Conservation (phyloP, 306 rosid genomes). For the Fragaria iinumae region DNA sequence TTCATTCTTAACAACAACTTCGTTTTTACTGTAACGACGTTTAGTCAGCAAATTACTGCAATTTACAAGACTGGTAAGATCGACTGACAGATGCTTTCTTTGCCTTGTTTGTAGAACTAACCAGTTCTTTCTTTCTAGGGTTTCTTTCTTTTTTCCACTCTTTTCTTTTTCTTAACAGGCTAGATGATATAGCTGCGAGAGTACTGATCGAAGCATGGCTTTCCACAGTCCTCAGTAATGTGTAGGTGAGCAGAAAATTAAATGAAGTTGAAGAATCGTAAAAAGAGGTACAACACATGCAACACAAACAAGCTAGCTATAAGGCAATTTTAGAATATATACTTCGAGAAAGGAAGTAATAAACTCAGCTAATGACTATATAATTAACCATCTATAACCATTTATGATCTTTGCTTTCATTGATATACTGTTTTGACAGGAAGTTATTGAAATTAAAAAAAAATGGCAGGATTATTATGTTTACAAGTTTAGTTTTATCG, state of each 20-base stretch:
- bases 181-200: neutral
- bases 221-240: neutral
- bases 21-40: neutral
- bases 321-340: neutral
- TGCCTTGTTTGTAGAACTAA: neutral
- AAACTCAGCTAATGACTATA: neutral
- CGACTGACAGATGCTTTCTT: neutral
- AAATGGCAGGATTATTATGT: neutral
- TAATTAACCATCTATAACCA: neutral
- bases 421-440: neutral
- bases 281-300: neutral
- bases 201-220: neutral
- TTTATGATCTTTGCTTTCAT: neutral
- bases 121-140: constrained; percentile 13
- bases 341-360: neutral
- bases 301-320: neutral
- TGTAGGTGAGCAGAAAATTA: neutral
- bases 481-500: neutral
- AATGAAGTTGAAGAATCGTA: neutral
- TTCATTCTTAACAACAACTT: neutral
- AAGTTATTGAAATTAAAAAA: neutral
- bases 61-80: neutral
- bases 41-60: neutral
- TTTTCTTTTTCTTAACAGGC: neutral
- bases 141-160: neutral